phyloP scores from a whole-genome alignment of 495 filamentous ascomycete species.

The Hypoxylon fragiforme region DNA sequence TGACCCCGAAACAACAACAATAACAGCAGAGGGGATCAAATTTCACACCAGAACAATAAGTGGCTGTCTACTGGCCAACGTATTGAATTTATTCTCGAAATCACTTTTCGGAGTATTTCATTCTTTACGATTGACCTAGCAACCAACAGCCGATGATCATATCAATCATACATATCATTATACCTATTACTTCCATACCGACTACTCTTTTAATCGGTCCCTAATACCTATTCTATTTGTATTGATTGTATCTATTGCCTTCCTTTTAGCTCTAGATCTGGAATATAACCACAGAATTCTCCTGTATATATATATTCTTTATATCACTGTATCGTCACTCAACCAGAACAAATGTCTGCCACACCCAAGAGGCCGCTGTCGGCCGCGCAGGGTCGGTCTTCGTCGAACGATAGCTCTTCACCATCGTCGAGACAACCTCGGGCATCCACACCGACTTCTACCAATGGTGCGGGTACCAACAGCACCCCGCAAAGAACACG shows the following conservation, averaged over 20 bases:
- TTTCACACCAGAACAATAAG: constrained; percentile 3
- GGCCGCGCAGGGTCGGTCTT: constrained; percentile 43
- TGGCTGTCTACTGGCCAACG: constrained; percentile 14
- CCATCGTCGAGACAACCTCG: constrained; percentile 28
- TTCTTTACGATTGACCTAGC: constrained; percentile 22
- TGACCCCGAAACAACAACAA: constrained; percentile 3
- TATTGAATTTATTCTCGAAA: constrained; percentile 1
- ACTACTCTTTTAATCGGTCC: too few relatives aligned
- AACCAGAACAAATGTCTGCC: constrained; percentile 38
- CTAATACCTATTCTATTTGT: too few relatives aligned
- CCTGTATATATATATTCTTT: constrained; percentile 25
- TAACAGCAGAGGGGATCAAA: not conserved
- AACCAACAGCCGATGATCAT: constrained; percentile 15
- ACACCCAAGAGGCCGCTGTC: constrained; percentile 50
- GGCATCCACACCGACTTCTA: constrained; percentile 44
- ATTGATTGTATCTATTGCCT: constrained; percentile 13
- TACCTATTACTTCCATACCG: not conserved
- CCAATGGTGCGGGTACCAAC: constrained; percentile 22
- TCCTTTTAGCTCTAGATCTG: not conserved
- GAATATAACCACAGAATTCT: constrained; percentile 14
- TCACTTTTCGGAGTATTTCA: constrained; percentile 9
- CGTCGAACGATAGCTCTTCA: constrained; percentile 37
- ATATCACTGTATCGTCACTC: constrained; percentile 1
- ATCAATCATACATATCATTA: constrained; percentile 7
- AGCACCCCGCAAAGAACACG: constrained; percentile 50